Evolutionary conservation across 2,329 filamentous ascomycete genomes (phyloP).

Genomic region (Aspergillus tubingensis): DNA sequence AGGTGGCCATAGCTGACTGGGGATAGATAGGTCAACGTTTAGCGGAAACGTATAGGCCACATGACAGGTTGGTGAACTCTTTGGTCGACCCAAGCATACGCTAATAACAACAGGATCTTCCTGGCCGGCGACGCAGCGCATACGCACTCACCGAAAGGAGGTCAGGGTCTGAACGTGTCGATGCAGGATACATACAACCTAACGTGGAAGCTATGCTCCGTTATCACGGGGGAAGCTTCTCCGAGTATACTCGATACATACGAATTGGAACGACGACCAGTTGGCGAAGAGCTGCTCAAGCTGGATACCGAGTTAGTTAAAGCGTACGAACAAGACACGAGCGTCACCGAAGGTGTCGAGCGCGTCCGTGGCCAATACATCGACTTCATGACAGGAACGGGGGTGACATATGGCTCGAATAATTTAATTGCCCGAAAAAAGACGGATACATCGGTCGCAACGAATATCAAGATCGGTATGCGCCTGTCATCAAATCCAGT

Average conservation of each 20-base stretch:
- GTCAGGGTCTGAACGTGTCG: constrained; percentile 1
- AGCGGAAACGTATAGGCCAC: background rate
- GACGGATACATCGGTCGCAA: constrained; percentile 3
- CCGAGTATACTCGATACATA: constrained; percentile 54
- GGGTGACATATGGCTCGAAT: constrained; percentile 11
- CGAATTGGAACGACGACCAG: constrained; percentile 55
- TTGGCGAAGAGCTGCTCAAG: constrained; percentile 67
- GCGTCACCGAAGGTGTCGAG: background rate
- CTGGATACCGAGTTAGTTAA: constrained; percentile 49
- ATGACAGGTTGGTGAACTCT: background rate
- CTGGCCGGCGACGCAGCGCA: constrained; percentile 1
- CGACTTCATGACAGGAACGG: constrained; percentile 12
- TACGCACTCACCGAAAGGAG: background rate
- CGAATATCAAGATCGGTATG: constrained; percentile 18
- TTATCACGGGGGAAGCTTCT: constrained; percentile 44
- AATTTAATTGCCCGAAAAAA: background rate
- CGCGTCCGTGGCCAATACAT: background rate
- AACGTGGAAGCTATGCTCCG: constrained; percentile 34
- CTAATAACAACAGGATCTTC: background rate
- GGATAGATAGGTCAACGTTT: background rate
- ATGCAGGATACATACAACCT: constrained; percentile 7
- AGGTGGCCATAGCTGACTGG: background rate
- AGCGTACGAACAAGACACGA: constrained; percentile 2
- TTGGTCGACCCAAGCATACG: too few relatives aligned
- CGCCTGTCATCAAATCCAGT: constrained; percentile 16